Evolutionary conservation across 371 early-diverging fungal species (phyloP), one percentile per base, ranked within the genome.

Genomic region (Mortierella sp.): DNA sequence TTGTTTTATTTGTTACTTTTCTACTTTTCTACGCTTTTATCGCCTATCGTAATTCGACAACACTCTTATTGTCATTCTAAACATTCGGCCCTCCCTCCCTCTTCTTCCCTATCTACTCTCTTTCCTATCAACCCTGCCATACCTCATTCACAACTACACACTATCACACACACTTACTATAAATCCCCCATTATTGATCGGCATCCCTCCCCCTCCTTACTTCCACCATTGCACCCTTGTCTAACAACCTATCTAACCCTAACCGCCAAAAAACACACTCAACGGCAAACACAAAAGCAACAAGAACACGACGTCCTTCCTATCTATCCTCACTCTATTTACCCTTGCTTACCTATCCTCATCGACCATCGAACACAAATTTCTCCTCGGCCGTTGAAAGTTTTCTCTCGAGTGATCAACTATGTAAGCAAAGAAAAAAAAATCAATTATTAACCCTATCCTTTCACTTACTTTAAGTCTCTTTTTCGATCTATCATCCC

Each of bases 221-320:
- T 53, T 58, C 1, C 58, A 53, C 55, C 55, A 7, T 48, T 48
- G n/a, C 48, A 34, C 58, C 19, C 34, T 58, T 58, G 55, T 13
- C n/a, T n/a, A 10, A 29, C 34, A 31, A 14, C 19, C 22, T 47
- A 19, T 29, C 19, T 58, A n/a, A n/a, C n/a, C 31, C 34, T 58
- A 58, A 29, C 58, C 58, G 58, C 58, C 58, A 58, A 58, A 58
- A n/a, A 58, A 58, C 4, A 29, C 26, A n/a, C n/a, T n/a, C 16
- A 31, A 34, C 34, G n/a, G 11, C 58, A 58, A 58, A 34, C 55
- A 53, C 58, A 58, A 31, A 29, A 34, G 7, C 16, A 14, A 34
- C 34, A 34, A 47, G 19, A 47, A 47, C 58, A 29, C 55, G 34
- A 34, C 58, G 34, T 58, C 29, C 34, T n/a, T n/a, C n/a, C n/a